Evolutionary conservation across 768 basidiomycete species (phyloP).

Genomic region (Auricularia sp.): DNA sequence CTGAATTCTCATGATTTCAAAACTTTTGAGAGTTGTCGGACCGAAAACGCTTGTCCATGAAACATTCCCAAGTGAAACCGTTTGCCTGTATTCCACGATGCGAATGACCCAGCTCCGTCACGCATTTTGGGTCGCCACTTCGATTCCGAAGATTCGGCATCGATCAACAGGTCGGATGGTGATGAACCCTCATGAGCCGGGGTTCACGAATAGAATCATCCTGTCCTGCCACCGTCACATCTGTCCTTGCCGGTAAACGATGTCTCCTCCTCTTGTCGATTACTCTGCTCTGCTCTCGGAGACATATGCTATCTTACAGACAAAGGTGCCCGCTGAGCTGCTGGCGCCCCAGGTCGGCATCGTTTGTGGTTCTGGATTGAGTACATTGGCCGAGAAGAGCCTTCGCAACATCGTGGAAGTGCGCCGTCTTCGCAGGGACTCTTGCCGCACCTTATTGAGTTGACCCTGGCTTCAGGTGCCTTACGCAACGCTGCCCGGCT

Average conservation of each 20-base stretch:
- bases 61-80: too few species aligned
- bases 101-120: too few species aligned
- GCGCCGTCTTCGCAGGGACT: neutral
- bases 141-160: too few species aligned
- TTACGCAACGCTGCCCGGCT: constrained; percentile 62
- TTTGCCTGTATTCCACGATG: too few species aligned
- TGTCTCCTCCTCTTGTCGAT: neutral
- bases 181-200: too few species aligned
- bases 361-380: constrained; percentile 79
- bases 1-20: too few species aligned
- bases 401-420: constrained; percentile 38
- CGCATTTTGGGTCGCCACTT: too few species aligned
- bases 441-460: neutral
- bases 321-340: constrained; percentile 22
- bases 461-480: constrained; percentile 31
- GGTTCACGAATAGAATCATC: too few species aligned
- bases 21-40: too few species aligned
- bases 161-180: too few species aligned
- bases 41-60: too few species aligned
- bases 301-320: constrained; percentile 10
- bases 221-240: too few species aligned
- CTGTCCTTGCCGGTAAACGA: neutral
- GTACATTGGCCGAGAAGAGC: constrained; percentile 50
- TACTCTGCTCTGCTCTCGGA: neutral
- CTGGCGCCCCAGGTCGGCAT: constrained; percentile 63